Evolutionary conservation across 441 rosid species (phyloP).

Genomic region (Pelargonium citronellum): DNA sequence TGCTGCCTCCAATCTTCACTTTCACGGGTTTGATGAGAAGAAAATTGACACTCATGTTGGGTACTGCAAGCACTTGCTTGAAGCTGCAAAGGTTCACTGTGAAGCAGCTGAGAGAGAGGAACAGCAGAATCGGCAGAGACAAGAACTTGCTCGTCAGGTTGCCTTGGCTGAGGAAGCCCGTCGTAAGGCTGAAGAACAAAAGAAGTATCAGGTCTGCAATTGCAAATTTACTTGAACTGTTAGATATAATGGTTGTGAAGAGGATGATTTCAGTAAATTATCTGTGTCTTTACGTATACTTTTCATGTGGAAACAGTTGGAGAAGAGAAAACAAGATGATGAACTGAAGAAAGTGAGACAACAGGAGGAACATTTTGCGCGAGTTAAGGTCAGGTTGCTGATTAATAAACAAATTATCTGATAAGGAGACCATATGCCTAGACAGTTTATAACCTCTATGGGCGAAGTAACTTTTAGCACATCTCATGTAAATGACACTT

Average conservation of each 20-base stretch:
- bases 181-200: constrained; percentile 96
- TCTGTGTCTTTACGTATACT: constrained; percentile 15
- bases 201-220: constrained; percentile 68
- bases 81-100: constrained; percentile 90
- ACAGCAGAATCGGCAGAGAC: constrained; percentile 86
- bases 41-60: constrained; percentile 96
- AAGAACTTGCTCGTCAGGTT: constrained; percentile 94
- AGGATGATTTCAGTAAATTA: constrained; percentile 10
- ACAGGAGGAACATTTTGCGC: constrained; percentile 87
- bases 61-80: constrained; percentile 91
- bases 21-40: constrained; percentile 95
- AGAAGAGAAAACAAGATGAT: constrained; percentile 92
- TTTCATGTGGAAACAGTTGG: constrained; percentile 95
- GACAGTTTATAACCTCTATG: neutral
- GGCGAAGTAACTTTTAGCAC: neutral
- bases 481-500: neutral
- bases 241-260: constrained; percentile 11
- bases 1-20: constrained; percentile 89
- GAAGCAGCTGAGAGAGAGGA: constrained; percentile 97
- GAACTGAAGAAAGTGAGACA: constrained; percentile 78
- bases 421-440: neutral
- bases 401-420: neutral
- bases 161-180: constrained; percentile 99
- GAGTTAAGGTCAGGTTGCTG: constrained; percentile 62
- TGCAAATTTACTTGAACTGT: constrained; percentile 18